These are phyloP conservation scores for Fusarium albosuccineum DNA, from an alignment of 2,329 filamentous ascomycete species.

Conservation along the genomic window DNA sequence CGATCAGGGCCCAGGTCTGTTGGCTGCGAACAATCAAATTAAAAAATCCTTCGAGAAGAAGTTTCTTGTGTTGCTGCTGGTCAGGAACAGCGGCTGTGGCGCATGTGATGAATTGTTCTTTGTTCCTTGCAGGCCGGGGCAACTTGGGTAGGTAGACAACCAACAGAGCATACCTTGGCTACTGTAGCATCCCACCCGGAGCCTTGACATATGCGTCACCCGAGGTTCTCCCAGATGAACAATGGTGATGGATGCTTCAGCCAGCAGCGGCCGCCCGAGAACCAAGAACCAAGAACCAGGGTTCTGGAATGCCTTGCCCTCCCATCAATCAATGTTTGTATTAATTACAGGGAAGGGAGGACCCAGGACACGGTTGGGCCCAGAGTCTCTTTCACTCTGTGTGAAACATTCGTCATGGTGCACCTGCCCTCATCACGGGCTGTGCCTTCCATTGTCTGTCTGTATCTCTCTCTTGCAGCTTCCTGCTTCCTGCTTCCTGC, in stretches of 20 bases:
- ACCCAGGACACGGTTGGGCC: not conserved
- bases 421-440: not conserved
- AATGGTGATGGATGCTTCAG: slow-evolving; percentile 11
- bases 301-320: not conserved
- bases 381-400: not conserved
- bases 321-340: too few species aligned
- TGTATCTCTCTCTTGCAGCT: not conserved
- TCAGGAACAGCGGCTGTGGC: slow-evolving; percentile 22
- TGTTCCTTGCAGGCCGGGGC: slow-evolving; percentile 8
- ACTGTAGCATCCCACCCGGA: too few species aligned
- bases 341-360: too few species aligned
- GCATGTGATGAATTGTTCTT: slow-evolving; percentile 13
- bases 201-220: too few species aligned
- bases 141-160: not conserved
- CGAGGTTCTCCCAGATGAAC: slow-evolving; percentile 3
- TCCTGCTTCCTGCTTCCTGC: too few species aligned
- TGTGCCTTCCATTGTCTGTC: not conserved
- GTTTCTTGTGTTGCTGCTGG: not conserved
- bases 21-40: not conserved
- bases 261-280: slow-evolving; percentile 8
- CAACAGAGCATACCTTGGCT: too few species aligned
- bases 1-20: too few species aligned
- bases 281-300: not conserved
- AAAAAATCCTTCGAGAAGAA: slow-evolving; percentile 15
- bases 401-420: slow-evolving; percentile 8